Conservation (phyloP, 345 rosid genomes). For the Mercurialis annua region DNA sequence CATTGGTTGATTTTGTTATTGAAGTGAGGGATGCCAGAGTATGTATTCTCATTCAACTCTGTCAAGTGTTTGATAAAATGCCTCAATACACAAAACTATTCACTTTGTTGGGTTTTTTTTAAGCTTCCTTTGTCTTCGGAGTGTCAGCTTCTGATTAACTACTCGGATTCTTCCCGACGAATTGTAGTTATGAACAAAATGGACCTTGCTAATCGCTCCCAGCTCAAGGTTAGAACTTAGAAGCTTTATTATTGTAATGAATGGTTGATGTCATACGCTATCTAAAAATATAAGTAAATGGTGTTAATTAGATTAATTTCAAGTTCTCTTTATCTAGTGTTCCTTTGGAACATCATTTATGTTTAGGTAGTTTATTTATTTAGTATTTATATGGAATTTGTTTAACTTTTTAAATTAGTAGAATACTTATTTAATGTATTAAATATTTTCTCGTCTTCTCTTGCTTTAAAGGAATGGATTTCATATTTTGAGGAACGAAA, state of each 20-base stretch:
- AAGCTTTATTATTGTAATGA: neutral
- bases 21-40: constrained; percentile 87
- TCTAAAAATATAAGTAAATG: no score
- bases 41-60: neutral
- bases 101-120: neutral
- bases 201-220: constrained; percentile 62
- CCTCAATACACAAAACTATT: constrained; percentile 13
- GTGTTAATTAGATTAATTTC: no score
- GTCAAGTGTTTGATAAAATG: constrained; percentile 42
- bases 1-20: constrained; percentile 52
- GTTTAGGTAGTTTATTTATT: no score
- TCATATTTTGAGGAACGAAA: constrained; percentile 42
- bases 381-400: no score
- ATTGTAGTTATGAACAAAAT: constrained; percentile 69
- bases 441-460: neutral
- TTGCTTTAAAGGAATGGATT: constrained; percentile 48
- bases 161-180: constrained; percentile 23
- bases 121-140: constrained; percentile 69
- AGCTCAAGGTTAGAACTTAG: constrained; percentile 36
- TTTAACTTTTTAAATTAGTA: no score
- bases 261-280: neutral
- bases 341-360: no score
- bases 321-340: no score
- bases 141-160: constrained; percentile 42
- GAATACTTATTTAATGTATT: neutral